Evolutionary conservation across 139 green algal genomes (phyloP).

Genomic region (Micromonas commoda): DNA sequence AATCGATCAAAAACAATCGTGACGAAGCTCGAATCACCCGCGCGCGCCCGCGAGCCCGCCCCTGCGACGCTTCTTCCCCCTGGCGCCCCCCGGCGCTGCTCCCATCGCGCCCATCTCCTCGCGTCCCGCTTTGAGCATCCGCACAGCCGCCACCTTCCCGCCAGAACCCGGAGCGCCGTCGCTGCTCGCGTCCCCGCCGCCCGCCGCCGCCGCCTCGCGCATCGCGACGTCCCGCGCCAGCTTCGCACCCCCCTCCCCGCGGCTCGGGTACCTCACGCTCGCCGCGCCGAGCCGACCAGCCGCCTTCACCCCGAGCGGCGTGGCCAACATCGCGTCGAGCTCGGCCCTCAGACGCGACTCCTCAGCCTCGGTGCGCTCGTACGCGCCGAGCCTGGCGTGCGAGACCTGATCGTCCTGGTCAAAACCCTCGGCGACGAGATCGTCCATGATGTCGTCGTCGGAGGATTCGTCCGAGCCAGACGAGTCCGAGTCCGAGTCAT

Average conservation of each 20-base stretch:
- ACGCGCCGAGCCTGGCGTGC: not conserved
- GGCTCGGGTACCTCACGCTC: conserved; percentile 6
- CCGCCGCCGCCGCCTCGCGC: not conserved
- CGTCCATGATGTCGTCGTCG: not conserved
- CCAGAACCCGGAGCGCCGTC: not conserved
- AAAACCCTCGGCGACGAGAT: not conserved
- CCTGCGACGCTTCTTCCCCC: not conserved
- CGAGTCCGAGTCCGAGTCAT: not conserved
- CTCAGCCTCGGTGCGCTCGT: not conserved
- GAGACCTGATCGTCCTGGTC: not conserved
- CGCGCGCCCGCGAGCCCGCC: not conserved
- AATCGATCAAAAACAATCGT: no score
- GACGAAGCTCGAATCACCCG: no score
- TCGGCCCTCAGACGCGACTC: not conserved
- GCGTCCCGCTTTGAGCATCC: not conserved
- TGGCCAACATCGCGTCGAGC: conserved; percentile 4
- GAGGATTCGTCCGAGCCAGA: not conserved
- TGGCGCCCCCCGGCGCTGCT: not conserved
- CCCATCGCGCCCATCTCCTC: not conserved
- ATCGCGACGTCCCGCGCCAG: not conserved
- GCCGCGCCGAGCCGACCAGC: not conserved
- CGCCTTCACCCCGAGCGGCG: not conserved
- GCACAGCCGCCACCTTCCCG: not conserved
- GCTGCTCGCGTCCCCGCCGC: not conserved
- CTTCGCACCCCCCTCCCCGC: conserved; percentile 1